Evolutionary conservation across 2,329 filamentous ascomycete species (phyloP), one percentile per base, ranked within the genome.

Genomic region (Verticillium klebahnii): DNA sequence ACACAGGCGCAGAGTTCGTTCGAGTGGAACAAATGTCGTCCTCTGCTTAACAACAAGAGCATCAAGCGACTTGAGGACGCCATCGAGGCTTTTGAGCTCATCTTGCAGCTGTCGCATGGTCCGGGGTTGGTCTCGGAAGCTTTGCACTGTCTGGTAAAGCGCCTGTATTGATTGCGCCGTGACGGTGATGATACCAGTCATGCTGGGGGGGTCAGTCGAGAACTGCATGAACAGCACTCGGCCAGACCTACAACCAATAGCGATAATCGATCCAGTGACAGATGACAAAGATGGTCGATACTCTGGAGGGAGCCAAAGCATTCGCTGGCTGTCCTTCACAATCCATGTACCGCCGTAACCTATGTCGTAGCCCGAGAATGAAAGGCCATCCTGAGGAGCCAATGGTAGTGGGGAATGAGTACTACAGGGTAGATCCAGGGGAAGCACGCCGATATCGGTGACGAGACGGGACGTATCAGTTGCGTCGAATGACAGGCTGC

Each of bases 191-290:
- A 40, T 50, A 54, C 36, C 57, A 3, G 54, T 1, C 9, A 62
- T 39, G 14, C 23, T 8, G 29, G 11, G 29, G 36, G n/a, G 36
- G 19, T 58, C 56, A 31, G 63, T 62, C 54, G 57, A 60, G 19
- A 67, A 64, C 45, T 60, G 45, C 32, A 68, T 61, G 37, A 60
- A 57, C 15, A 65, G 34, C 23, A 66, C 39, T 60, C 52, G 58
- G 29, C 63, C 64, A 59, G 60, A 63, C 9, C 15, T n/a, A 29
- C 60, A 62, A 19, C 61, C 59, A 56, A 66, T 55, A 61, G 57
- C 56, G 34, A 66, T 37, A 17, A 54, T 66, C 12, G 52, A 61
- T 59, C 59, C 60, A 25, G 11, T 9, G 5, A 62, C 23, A 57
- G 19, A 40, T 7, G 34, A 64, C 8, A 36, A 17, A 12, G 3